Evolutionary conservation across 805 yeast species (phyloP), one percentile per base, ranked within the genome.

Genomic region (Spathaspora sp.): DNA sequence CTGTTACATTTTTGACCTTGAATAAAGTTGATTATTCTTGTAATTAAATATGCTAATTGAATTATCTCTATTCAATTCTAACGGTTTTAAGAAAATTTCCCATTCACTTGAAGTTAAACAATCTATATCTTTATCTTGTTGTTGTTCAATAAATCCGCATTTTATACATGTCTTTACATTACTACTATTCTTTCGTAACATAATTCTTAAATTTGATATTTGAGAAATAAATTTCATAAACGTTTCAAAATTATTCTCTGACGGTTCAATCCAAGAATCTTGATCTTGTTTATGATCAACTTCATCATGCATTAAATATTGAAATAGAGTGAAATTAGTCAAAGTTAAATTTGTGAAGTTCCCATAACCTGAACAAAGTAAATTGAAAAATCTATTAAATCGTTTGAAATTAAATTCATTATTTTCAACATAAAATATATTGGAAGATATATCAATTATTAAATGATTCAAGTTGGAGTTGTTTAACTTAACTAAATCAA

Each of bases 391-490:
- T 9, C 59, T 60, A 47, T 62, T 65, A 49, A 57, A 73, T 46
- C 61, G 60, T 11, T 61, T 53, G 50, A 68, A 73, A 51, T 70
- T 66, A 59, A 73, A 74, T 23, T 56, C 54, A 5, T 47, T 14
- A 9, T 54, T 52, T 18, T 53, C 57, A 11, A 42, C 48, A 17
- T 60, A 53, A 50, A 74, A 82, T 12, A 81, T 72, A 23, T 65
- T 66, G 32, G 86, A 80, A 53, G 70, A 69, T 42, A 82, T 61
- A 57, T 82, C 87, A 12, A 83, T 62, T 9, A 70, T 65, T 19
- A 83, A 53, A 11, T 68, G 63, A 6, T 66, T 54, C 23, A 82
- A 60, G 1, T 59, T 57, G 5, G 68, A 66, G 28, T 62, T 61
- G 53, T 72, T 72, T 12, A 54, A 56, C 52, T 69, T 72, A 38